Conservation (phyloP, 2,329 filamentous ascomycete species). For the Teratosphaeria nubilosa region DNA sequence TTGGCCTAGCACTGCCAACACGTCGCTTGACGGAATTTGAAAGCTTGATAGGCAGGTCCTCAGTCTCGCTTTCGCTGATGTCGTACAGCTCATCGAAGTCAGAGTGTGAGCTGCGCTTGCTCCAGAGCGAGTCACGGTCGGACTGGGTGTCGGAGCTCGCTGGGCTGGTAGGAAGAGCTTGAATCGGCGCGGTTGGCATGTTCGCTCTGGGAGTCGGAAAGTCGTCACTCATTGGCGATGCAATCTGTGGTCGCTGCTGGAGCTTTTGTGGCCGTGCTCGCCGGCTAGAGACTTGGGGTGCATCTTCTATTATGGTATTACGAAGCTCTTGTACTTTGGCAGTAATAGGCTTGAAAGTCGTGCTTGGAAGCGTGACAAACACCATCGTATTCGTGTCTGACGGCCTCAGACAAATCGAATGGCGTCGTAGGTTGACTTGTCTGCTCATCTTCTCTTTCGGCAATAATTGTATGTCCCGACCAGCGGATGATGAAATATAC, state of each 20-base stretch:
- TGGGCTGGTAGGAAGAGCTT: conserved; percentile 41
- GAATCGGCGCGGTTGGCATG: conserved; percentile 6
- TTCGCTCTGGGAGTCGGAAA: conserved; percentile 43
- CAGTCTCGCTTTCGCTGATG: conserved; percentile 67
- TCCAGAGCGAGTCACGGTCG: conserved; percentile 41
- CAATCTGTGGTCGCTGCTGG: conserved; percentile 24
- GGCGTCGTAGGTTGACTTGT: conserved; percentile 1
- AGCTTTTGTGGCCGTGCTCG: conserved; percentile 22
- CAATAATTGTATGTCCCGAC: conserved; percentile 6
- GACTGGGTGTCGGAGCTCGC: conserved; percentile 44
- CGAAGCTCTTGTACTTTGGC: conserved; percentile 34
- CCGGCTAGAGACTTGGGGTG: conserved; percentile 26
- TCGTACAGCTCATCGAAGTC: conserved; percentile 85
- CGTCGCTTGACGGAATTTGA: conserved; percentile 42
- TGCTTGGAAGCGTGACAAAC: conserved; percentile 38
- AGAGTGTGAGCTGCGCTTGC: conserved; percentile 53
- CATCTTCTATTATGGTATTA: conserved; percentile 57
- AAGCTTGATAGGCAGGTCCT: conserved; percentile 41
- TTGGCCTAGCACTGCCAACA: conserved; percentile 23
- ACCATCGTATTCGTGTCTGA: conserved; percentile 30
- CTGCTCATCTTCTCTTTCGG: background rate
- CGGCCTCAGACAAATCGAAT: background rate
- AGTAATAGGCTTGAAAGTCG: conserved; percentile 45
- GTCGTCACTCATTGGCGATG: conserved; percentile 43
- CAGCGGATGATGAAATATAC: conserved; percentile 8